Evolutionary conservation across 192 early-diverging fungal species (phyloP), one percentile per base, ranked within the genome.

Genomic region (Coemansia sp.): DNA sequence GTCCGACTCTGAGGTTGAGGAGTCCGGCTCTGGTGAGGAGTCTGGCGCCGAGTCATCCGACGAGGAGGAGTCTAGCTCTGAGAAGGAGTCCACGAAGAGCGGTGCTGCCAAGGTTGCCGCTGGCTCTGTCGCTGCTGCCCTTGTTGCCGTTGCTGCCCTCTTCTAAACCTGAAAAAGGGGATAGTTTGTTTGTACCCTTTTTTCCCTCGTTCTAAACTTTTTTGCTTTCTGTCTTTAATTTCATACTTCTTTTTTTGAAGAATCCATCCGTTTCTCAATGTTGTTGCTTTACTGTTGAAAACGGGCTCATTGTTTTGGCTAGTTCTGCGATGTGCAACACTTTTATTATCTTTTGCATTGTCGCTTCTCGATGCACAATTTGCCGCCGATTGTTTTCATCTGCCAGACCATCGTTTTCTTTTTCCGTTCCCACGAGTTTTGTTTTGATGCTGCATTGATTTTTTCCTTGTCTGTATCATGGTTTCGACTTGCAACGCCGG

Each of bases 131-230:
- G 73, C 59, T 23, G 73, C 67, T 23, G 75, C 63, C 38, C 64
- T 65, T 46, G 76, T 59, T 20, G 76, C 60, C 23, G 68, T 66
- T 43, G 76, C 71, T 45, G 76, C 76, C 17, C 43, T 79, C 46
- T 79, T 73, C 67, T 79, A 79, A 45, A 17, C 42, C 14, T 43
- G 10, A 0, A 5, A 17, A 45, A 45, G 14, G 42, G 42, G 15
- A 17, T 45, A 45, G 17, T 17, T 17, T 13, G 42, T 17, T 17
- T 45, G 11, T 45, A 13, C 11, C 11, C 42, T 52, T 38, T 52
- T 35, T 52, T 33, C 19, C 52, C 48, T n/a, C n/a, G n/a, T 10
- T 23, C 40, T 13, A 14, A 10, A 42, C 15, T 8, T 4, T 23
- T 59, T 59, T 50, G 10, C 15, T 62, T 62, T 48, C 22, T 48